phyloP scores from a whole-genome alignment of 2,329 filamentous ascomycete species.

The Eutypella sp. region DNA sequence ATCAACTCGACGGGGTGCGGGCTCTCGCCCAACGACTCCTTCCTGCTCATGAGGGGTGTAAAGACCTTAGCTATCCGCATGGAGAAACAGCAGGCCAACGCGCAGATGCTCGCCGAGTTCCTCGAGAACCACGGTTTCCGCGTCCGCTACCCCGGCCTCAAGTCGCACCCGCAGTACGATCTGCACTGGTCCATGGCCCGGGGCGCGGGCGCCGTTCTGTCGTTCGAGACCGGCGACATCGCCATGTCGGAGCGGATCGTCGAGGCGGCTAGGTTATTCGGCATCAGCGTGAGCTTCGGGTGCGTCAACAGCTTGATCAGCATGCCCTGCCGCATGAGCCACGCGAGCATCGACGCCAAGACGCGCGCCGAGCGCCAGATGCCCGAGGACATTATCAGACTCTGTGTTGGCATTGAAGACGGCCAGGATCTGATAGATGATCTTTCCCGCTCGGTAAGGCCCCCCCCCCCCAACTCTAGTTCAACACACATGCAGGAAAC shows the following conservation, averaged over 20 bases:
- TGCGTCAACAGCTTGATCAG: constrained; percentile 98
- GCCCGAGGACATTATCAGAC: constrained; percentile 92
- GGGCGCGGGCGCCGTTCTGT: constrained; percentile 88
- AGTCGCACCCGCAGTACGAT: constrained; percentile 93
- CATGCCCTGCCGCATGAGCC: constrained; percentile 99
- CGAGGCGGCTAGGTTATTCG: constrained; percentile 85
- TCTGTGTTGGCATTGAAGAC: constrained; percentile 97
- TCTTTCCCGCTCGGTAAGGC: constrained; percentile 78
- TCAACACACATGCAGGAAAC: constrained; percentile 5
- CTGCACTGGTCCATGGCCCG: constrained; percentile 94
- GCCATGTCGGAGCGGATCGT: constrained; percentile 85
- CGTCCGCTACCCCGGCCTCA: constrained; percentile 89
- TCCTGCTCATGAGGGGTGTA: constrained; percentile 88
- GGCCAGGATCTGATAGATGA: constrained; percentile 88
- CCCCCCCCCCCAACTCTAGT: constrained; percentile 4
- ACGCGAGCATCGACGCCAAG: constrained; percentile 95
- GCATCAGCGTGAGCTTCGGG: constrained; percentile 94
- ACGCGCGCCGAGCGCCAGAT: constrained; percentile 83
- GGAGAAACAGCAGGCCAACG: constrained; percentile 96
- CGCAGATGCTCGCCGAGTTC: constrained; percentile 85
- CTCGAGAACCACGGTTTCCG: constrained; percentile 88
- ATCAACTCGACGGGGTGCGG: constrained; percentile 97
- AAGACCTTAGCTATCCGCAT: constrained; percentile 97
- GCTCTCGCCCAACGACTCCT: constrained; percentile 90
- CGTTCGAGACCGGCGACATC: constrained; percentile 90